Conservation (phyloP, 805 yeast species). For the Cephaloascus fragrans region DNA sequence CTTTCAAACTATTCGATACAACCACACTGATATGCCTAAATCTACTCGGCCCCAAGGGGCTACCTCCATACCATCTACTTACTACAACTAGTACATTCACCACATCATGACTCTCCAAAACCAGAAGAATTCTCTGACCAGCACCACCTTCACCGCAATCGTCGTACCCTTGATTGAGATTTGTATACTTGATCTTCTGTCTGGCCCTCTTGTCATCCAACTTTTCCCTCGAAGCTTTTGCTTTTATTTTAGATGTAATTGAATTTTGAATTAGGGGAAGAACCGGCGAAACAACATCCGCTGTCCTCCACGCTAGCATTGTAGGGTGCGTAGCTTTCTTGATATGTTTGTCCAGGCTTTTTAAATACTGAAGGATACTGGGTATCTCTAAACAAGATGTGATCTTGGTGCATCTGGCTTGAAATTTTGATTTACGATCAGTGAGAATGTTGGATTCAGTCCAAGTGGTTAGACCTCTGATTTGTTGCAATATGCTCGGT, state of each 20-base stretch:
- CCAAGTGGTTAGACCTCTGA: no score
- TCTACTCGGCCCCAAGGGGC: constrained; percentile 60
- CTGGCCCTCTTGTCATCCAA: background rate
- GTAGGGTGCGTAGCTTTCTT: constrained; percentile 59
- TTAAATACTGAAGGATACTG: constrained; percentile 27
- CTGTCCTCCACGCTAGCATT: constrained; percentile 68
- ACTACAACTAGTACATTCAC: constrained; percentile 57
- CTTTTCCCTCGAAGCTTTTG: background rate
- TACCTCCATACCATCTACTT: constrained; percentile 78
- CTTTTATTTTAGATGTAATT: background rate
- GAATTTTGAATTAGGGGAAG: background rate
- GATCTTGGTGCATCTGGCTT: constrained; percentile 45
- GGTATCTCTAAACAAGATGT: constrained; percentile 30
- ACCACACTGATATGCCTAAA: constrained; percentile 57
- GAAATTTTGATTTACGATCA: constrained; percentile 57
- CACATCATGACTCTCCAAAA: constrained; percentile 38
- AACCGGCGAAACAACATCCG: no score
- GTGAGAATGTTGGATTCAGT: constrained; percentile 16
- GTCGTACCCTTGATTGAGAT: constrained; percentile 46
- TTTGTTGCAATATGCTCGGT: no score
- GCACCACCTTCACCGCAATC: constrained; percentile 77
- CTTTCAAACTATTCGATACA: constrained; percentile 38
- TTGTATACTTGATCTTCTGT: constrained; percentile 4
- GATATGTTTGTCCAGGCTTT: constrained; percentile 34
- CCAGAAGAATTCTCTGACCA: constrained; percentile 46